Percentiles rank a stretch among this genome's conserved stretches.
These are phyloP conservation scores for Taiwanofungus camphoratus DNA, from an alignment of 1,284 basidiomycete genomes.

Conservation along the genomic window DNA sequence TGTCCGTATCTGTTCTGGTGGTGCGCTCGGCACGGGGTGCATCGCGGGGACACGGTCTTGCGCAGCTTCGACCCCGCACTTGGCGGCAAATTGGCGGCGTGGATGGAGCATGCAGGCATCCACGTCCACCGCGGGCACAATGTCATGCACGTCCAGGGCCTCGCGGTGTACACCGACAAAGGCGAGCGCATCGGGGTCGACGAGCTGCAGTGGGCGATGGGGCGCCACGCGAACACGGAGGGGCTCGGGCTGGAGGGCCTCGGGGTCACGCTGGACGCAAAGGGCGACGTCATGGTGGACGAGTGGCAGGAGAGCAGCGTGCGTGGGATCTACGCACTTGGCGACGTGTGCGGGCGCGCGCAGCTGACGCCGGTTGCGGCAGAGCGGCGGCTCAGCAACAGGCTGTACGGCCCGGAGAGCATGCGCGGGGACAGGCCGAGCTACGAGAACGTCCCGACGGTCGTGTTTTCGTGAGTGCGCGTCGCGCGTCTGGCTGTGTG, in stretches of 20 bases:
- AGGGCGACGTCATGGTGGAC: conserved; percentile 85
- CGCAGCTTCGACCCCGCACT: conserved; percentile 90
- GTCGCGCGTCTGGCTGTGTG: conserved; percentile 29
- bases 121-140: conserved; percentile 80
- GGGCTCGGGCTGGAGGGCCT: conserved; percentile 74
- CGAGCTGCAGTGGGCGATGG: conserved; percentile 91
- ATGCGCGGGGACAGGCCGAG: conserved; percentile 85
- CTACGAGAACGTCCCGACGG: conserved; percentile 90
- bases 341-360: conserved; percentile 90
- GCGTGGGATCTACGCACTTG: conserved; percentile 75
- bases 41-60: conserved; percentile 91
- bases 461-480: conserved; percentile 98
- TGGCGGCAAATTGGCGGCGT: conserved; percentile 83
- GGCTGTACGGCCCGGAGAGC: conserved; percentile 82
- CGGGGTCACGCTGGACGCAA: conserved; percentile 72
- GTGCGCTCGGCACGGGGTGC: conserved; percentile 97
- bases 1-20: too few species aligned
- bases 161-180: conserved; percentile 66
- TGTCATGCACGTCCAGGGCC: conserved; percentile 73
- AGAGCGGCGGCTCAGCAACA: conserved; percentile 82
- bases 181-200: conserved; percentile 85
- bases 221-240: conserved; percentile 78
- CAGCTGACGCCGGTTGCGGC: conserved; percentile 97
- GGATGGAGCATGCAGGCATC: conserved; percentile 93
- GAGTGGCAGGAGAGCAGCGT: conserved; percentile 87